These are phyloP conservation scores for Venturia nashicola DNA, from an alignment of 2,329 filamentous ascomycete species.

Conservation along the genomic window DNA sequence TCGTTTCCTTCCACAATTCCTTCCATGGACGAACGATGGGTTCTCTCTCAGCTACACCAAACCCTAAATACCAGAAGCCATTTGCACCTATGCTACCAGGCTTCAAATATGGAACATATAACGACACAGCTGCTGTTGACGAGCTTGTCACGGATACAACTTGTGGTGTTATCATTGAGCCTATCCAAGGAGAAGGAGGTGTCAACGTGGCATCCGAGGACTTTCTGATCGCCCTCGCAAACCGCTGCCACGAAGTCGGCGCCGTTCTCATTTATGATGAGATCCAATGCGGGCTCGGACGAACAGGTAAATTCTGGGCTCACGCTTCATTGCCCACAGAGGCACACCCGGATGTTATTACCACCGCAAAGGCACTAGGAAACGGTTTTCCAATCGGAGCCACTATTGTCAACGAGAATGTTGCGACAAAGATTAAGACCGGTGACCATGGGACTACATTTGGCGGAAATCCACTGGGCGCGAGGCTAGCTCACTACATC, in stretches of 20 bases:
- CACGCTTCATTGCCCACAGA: constrained; percentile 61
- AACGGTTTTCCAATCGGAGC: constrained; percentile 95
- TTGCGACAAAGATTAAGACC: constrained; percentile 55
- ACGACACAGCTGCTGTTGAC: constrained; percentile 62
- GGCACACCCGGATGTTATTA: constrained; percentile 87
- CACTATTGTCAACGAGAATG: constrained; percentile 52
- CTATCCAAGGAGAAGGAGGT: constrained; percentile 93
- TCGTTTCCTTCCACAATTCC: constrained; percentile 82
- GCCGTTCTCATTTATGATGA: constrained; percentile 91
- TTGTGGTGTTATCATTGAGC: constrained; percentile 90
- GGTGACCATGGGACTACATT: constrained; percentile 94
- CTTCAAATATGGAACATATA: constrained; percentile 76
- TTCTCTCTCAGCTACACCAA: constrained; percentile 85
- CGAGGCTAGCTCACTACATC: constrained; percentile 74
- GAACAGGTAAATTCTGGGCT: constrained; percentile 86
- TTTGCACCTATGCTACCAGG: constrained; percentile 94
- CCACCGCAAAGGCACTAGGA: constrained; percentile 88
- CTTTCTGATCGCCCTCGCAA: constrained; percentile 74
- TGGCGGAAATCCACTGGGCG: constrained; percentile 81
- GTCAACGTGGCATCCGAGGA: constrained; percentile 72
- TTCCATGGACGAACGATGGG: constrained; percentile 98
- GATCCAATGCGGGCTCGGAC: constrained; percentile 85
- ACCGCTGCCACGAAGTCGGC: constrained; percentile 72
- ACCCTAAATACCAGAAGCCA: constrained; percentile 92
- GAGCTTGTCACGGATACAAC: constrained; percentile 71